Evolutionary conservation across 2,329 filamentous ascomycete species (phyloP), one percentile per base, ranked within the genome.

Genomic region (Clathrospora elynae): DNA sequence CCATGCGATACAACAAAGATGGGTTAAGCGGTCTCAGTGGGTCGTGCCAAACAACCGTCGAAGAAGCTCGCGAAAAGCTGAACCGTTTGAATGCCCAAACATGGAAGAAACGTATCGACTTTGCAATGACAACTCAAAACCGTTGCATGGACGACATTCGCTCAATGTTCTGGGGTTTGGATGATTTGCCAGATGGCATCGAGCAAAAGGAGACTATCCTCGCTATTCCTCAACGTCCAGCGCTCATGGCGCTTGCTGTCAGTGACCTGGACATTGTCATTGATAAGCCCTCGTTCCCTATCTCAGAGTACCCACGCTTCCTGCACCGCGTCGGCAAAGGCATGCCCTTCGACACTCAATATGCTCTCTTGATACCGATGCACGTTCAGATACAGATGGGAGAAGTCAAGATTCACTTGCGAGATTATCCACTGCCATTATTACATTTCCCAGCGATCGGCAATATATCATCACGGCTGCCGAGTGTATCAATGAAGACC

Each of bases 281-380:
- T 46, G 93, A 97, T 70, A 96, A 96, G 67, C 93, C 93, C 1
- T 92, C 88, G 0, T 99, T 99, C 65, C 86, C 90, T 0, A 75
- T 95, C 46, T 78, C 82, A 2, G 85, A 96, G 9, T 83, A 92
- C 40, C 88, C 92, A 0, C 81, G 87, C 11, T 99, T 95, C 65
- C 75, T 99, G 17, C 81, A 96, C 64, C 82, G 83, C 33, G 85
- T 97, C 44, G 93, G 93, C n/a, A 99, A 99, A 73, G 93, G 93
- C 1, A 95, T 99, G 83, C 93, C 93, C 1, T 79, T 83, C 50
- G 86, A 95, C 61, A 99, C 90, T 81, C 78, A 92, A 62, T 99
- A 97, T 67, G 85, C 90, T 7, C 77, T 99, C 13, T 78, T 99
- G 12, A 77, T 99, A 8, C 95, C 93, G 0, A 90, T 96, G 85